These are phyloP conservation scores for Parmelia sp. DNA, from an alignment of 495 filamentous ascomycete species.

Conservation along the genomic window DNA sequence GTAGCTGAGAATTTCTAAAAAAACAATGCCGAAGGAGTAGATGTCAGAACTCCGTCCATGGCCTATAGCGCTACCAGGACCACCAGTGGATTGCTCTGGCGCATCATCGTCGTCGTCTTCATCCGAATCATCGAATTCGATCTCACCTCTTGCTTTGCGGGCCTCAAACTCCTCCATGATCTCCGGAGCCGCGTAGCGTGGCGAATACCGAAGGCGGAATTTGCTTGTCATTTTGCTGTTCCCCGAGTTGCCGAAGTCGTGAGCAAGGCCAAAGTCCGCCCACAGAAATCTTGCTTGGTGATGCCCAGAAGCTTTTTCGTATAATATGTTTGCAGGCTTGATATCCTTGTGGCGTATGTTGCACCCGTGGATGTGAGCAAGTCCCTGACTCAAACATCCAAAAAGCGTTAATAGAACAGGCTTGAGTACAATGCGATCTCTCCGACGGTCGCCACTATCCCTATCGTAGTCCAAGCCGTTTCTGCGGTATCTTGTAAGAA, in stretches of 20 bases:
- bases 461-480: background rate
- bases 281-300: constrained; percentile 19
- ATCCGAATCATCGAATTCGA: background rate
- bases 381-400: constrained; percentile 8
- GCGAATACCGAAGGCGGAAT: constrained; percentile 11
- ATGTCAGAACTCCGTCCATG: background rate
- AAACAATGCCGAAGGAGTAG: background rate
- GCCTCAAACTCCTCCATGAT: constrained; percentile 8
- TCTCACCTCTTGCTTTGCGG: background rate
- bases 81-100: background rate
- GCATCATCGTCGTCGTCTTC: background rate
- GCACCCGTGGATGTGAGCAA: constrained; percentile 13
- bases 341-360: constrained; percentile 19
- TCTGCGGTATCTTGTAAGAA: constrained; percentile 8
- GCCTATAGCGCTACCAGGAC: background rate
- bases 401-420: constrained; percentile 13
- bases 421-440: background rate
- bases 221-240: constrained; percentile 17
- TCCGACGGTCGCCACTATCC: background rate
- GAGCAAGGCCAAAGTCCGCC: constrained; percentile 32
- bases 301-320: background rate
- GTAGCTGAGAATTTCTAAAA: background rate
- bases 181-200: constrained; percentile 22
- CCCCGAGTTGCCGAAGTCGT: constrained; percentile 32
- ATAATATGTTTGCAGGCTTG: constrained; percentile 20